Base-by-base conservation (phyloP, 2,329 filamentous ascomycete species). In the Ophioceras dolichostomum region DNA sequence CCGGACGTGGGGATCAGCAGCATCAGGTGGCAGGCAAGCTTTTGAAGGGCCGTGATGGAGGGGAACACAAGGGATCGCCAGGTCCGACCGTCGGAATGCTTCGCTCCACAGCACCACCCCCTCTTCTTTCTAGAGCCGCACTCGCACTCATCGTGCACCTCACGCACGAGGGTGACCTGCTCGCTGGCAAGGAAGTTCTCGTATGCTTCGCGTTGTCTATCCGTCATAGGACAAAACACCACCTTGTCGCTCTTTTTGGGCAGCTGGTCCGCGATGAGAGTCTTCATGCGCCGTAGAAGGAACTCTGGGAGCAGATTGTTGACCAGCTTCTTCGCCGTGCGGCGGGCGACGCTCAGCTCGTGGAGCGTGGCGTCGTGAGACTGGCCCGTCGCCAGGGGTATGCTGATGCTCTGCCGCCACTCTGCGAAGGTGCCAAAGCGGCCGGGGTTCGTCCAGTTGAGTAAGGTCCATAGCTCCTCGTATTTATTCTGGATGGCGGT, bases 401-500 rank as follows among this genome's bases (percentile, higher is more conserved):
- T 73, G 37, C 79, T 79, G 41, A 98, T 85, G 27, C 73, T 76
- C 16, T 71, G 67, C 49, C 77, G 81, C 91, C 91, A 98, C 30
- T 83, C 82, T 5, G 71, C 63, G 9, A 83, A 50, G 1, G 66
- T 67, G 13, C 73, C 73, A 38, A 79, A 72, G 33, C 69, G 60
- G 0, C 87, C 89, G 0, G 91, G 91, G 47, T 93, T 91, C 0
- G 87, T 88, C 91, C 91, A 98, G 54, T 98, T 94, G 3, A 98
- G 65, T 0, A 98, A 66, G 0, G 87, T 93, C 89, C 89, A 98
- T 1, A 98, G 69, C 56, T 98, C 91, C 53, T 95, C 86, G 54
- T 98, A 98, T 46, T 85, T 91, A 57, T 98, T 98, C 54, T 98
- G 91, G 32, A 98, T 95, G 0, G 89, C 89, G 0, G 91, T 98